Base-by-base conservation (phyloP, 768 basidiomycete species). In the Russula virescens region DNA sequence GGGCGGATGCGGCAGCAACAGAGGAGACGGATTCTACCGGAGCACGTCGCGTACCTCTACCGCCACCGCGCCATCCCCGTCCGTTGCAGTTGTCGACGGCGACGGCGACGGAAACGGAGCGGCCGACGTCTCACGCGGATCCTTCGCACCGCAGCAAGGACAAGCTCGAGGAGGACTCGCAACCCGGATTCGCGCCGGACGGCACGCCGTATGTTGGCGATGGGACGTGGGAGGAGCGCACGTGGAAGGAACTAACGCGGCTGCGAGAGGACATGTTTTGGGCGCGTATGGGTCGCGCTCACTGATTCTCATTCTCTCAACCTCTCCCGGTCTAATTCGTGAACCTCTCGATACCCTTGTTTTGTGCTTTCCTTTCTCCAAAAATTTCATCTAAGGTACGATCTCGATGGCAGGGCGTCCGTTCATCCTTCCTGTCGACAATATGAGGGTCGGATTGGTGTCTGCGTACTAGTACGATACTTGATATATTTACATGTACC, bases 261-360 rank as follows among this genome's bases (percentile, higher is more conserved):
- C 71, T 94, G 66, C 82, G 84, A 62, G 89, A 93, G 72, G 86
- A 89, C 47, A 88, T 94, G 89, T 94, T 89, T 71, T 93, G 85
- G 87, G 88, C 91, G 23, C 76, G 92, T 58, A 74, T 91, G 51
- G 91, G 91, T 0, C 84, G 80, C 7, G 57, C 76, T 56, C 73
- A 74, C 26, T 8, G 13, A 43, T 43, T 18, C 18, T 16, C 13
- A 43, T 13, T 43, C 11, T 19, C 18, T 8, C 42, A 13, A 3
- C 18, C 42, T 11, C 14, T 40, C 11, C 19, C n/a, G n/a, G n/a
- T 52, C 42, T 19, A 51, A 40, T 48, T 21, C 23, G 21, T 14
- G 28, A 23, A 26, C 21, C 10, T 5, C 21, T 26, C 21, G 14
- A 21, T 52, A 21, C 38, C 35, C 25, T 26, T 23, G 14, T 42